These are phyloP conservation scores for Diaporthe sp. DNA, from an alignment of 2,329 filamentous ascomycete genomes.

Conservation along the genomic window DNA sequence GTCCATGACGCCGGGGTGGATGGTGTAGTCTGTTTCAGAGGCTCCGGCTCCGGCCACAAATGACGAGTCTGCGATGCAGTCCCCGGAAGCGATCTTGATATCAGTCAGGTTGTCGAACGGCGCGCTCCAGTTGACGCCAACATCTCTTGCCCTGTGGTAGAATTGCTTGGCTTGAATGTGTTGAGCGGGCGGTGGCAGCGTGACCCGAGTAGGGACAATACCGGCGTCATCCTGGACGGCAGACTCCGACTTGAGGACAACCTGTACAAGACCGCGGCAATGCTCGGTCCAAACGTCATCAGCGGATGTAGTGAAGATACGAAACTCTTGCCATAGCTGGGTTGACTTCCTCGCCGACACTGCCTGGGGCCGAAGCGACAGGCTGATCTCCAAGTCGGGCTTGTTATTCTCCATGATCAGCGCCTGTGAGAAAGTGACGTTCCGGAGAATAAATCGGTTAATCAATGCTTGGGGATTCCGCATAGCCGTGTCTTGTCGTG, in stretches of 20 bases:
- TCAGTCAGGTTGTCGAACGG: background rate
- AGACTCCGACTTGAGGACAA: background rate
- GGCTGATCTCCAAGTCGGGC: slow-evolving; percentile 10
- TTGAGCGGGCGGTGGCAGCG: background rate
- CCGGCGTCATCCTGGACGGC: background rate
- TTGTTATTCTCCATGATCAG: slow-evolving; percentile 7
- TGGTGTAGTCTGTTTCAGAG: slow-evolving; percentile 26
- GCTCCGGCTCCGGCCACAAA: background rate
- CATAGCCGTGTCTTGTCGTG: slow-evolving; percentile 34
- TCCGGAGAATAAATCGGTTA: background rate
- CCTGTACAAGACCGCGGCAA: background rate
- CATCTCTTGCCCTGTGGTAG: background rate
- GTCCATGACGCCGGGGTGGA: slow-evolving; percentile 45
- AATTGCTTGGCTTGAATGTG: background rate
- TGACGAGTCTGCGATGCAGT: background rate
- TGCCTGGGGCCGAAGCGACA: background rate
- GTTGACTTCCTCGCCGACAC: slow-evolving; percentile 47
- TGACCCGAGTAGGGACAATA: background rate
- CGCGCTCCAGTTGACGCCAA: background rate
- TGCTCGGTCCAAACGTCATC: slow-evolving; percentile 39
- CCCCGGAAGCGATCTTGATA: background rate
- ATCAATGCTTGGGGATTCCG: slow-evolving; percentile 36
- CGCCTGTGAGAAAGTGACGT: slow-evolving; percentile 7
- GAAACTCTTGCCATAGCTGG: slow-evolving; percentile 67
- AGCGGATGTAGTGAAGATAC: slow-evolving; percentile 61